Evolutionary conservation across 2,329 filamentous ascomycete genomes (phyloP).

Genomic region (Talaromyces verruculosus): DNA sequence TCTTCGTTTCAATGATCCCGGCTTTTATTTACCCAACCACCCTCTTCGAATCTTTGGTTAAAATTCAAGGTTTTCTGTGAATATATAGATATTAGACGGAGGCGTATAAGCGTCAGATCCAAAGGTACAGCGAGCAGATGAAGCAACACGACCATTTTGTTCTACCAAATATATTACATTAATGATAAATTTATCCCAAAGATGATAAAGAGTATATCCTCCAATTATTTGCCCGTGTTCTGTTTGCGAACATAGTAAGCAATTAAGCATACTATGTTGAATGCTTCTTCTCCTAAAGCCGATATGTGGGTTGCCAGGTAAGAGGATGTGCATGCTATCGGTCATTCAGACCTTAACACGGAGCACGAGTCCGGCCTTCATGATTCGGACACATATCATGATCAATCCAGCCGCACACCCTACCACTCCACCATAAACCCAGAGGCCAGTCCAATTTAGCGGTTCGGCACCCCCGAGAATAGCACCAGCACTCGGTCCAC

Average conservation of each 20-base stretch:
- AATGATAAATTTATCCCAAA: neutral
- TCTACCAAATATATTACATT: neutral
- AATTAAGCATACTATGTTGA: neutral
- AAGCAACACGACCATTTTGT: neutral
- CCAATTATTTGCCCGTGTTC: neutral
- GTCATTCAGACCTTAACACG: neutral
- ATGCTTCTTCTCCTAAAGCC: neutral
- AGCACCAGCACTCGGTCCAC: constrained; percentile 51
- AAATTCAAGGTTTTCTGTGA: neutral
- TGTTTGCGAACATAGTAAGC: neutral
- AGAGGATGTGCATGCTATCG: neutral
- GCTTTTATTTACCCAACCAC: neutral
- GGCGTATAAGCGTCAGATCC: too few relatives aligned
- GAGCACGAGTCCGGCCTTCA: constrained; percentile 7
- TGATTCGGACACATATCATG: constrained; percentile 2
- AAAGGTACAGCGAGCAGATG: neutral
- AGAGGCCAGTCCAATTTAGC: constrained; percentile 38
- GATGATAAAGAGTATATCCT: too few relatives aligned
- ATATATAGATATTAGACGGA: neutral
- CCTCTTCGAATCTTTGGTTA: neutral
- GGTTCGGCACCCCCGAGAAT: constrained; percentile 38
- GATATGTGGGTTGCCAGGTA: neutral
- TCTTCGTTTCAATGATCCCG: neutral
- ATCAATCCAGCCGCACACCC: constrained; percentile 23
- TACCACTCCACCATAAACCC: constrained; percentile 32